Conservation (phyloP, 2,329 filamentous ascomycete species). For the Drechslerella dactyloides region DNA sequence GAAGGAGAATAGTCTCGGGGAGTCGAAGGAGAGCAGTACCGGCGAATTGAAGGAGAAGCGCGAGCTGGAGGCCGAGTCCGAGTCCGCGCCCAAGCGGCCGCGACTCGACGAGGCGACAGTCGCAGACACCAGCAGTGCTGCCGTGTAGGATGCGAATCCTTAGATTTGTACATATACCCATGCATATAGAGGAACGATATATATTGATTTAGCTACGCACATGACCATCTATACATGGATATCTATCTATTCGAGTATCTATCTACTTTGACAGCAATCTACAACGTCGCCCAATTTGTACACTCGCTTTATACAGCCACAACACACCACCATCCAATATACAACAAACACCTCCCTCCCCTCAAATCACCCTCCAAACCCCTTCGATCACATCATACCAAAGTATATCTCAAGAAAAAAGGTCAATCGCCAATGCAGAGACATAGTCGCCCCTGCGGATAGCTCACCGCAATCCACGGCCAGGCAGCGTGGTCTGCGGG, state of each 20-base stretch:
- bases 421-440: conserved; percentile 27
- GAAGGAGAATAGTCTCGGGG: too few species aligned
- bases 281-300: background rate
- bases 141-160: conserved; percentile 13
- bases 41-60: too few species aligned
- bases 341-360: background rate
- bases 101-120: conserved; percentile 25
- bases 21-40: too few species aligned
- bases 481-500: conserved; percentile 3
- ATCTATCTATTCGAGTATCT: too few species aligned
- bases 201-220: too few species aligned
- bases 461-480: conserved; percentile 19
- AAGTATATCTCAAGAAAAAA: too few species aligned
- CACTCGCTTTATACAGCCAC: background rate
- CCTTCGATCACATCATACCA: background rate
- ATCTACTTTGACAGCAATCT: too few species aligned
- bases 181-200: too few species aligned
- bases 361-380: background rate
- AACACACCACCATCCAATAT: background rate
- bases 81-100: conserved; percentile 54
- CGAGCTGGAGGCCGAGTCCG: conserved; percentile 58
- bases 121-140: conserved; percentile 13
- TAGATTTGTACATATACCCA: conserved; percentile 1
- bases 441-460: conserved; percentile 11
- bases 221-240: too few species aligned